Evolutionary conservation across 257 asterid genomes (phyloP), one percentile per base, ranked within the genome.

Genomic region (Plantago elongata): DNA sequence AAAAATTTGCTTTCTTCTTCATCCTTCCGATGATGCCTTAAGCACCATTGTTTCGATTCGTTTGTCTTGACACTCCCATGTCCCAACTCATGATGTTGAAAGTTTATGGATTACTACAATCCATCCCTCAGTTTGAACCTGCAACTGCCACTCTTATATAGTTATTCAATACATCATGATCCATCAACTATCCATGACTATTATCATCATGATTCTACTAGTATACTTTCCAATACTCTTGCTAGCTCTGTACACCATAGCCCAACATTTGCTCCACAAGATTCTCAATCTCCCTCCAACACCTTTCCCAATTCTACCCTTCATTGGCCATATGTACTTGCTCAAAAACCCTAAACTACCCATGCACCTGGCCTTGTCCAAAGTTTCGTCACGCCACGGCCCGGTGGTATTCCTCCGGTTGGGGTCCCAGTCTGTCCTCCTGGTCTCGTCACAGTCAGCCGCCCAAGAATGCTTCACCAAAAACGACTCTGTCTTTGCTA

Each of bases 281-380:
- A 58, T 62, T n/a, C 69, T 61, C 45, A 78, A 78, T 29, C 81
- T 74, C 45, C 88, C 90, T 0, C 83, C 89, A 37, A 48, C 73
- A 22, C 88, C 87, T 11, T 78, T 60, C 45, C 80, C 75, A 5
- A 27, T 55, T 54, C 75, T 83, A 0, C 90, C 89, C 45, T 11
- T 80, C 3, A 14, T 80, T 2, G 94, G 90, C 66, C 88, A 80
- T 76, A 64, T 80, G 62, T 65, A 83, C 69, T 75, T 82, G 57
- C 34, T 81, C 60, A 65, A 58, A 47, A 77, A 66, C n/a, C 11
- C 75, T 61, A 48, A n/a, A 63, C 3, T 62, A 11, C 88, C 94
- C 5, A 65, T 78, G 54, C 78, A 80, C 48, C 68, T 72, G 42
- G 11, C 79, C 45, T 69, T 83, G 3, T 69, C 88, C 61, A 34